Percentiles rank a stretch among this genome's conserved stretches.
Evolutionary conservation across 768 basidiomycete genomes (phyloP).

Genomic region (Coprinopsis marcescibilis): DNA sequence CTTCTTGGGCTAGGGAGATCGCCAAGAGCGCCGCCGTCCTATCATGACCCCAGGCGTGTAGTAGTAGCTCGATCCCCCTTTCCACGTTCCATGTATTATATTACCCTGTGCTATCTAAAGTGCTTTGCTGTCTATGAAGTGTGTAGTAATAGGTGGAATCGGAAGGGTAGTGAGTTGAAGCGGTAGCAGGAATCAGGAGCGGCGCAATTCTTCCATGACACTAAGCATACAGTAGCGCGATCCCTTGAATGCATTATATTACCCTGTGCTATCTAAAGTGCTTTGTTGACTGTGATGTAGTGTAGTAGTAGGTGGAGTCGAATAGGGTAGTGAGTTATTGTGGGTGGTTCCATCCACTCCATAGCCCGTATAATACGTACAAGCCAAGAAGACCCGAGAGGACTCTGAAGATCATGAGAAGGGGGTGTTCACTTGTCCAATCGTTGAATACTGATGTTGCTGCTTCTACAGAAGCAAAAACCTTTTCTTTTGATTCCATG

Average conservation of each 20-base stretch:
- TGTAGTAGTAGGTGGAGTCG: background rate
- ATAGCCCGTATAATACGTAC: constrained; percentile 25
- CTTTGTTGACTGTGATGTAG: background rate
- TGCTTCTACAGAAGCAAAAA: constrained; percentile 32
- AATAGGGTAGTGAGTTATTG: background rate
- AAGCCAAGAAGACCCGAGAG: constrained; percentile 24
- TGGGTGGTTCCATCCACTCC: constrained; percentile 18
- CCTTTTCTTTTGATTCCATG: constrained; percentile 29
- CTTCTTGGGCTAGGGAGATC: constrained; percentile 59
- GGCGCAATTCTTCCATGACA: no score
- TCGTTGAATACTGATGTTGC: constrained; percentile 31
- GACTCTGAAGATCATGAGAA: constrained; percentile 29
- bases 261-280: background rate
- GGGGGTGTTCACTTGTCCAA: constrained; percentile 30
- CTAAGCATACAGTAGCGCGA: no score
- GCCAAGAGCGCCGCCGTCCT: constrained; percentile 22
- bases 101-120: background rate
- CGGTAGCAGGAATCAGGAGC: no score
- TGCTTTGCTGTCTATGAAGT: background rate
- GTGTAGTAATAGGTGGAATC: no score
- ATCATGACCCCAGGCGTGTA: background rate
- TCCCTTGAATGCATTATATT: no score
- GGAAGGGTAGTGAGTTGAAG: no score
- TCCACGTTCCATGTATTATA: background rate
- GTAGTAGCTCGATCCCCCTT: background rate